Base-by-base conservation (phyloP, 139 green algal species). In the Asterochloris erici region DNA sequence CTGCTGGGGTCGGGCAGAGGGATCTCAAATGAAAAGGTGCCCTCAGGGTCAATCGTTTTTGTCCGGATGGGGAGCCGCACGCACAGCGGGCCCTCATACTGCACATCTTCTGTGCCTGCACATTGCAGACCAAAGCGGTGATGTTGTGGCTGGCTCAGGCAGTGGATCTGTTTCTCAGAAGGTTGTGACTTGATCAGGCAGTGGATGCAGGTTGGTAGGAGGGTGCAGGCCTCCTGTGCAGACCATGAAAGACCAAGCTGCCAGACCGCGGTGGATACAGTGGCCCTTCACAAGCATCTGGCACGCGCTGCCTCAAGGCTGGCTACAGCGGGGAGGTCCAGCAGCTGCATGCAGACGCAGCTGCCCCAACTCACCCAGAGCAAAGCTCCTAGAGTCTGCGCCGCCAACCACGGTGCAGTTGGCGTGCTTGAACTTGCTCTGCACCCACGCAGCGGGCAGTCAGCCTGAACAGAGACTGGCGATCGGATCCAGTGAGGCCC, bases 31-130 rank as follows among this genome's bases (percentile, higher is more conserved):
- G 84, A 89, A 29, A 90, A 90, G 77, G 82, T 87, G 54, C 88
- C 88, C 78, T 92, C 88, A 10, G 74, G 17, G 66, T 90, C 88
- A n/a, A 83, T 27, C 6, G 19, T 68, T 64, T 62, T 80, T 12
- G 68, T 80, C 76, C 68, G 73, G 29, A 93, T 71, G 12, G 88
- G 89, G 64, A 93, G 61, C 17, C 81, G 83, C 64, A 93, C 26
- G 11, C 81, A 73, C 68, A 93, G 82, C 21, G 93, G 93, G 0
- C 93, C 93, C 77, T 96, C 93, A 82, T 95, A 97, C 15, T 81
- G 74, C 14, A 88, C 79, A 19, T 86, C 84, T 82, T 95, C 93
- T 13, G 94, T 62, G 81, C 90, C 66, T 74, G 83, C 84, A 54
- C 6, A 54, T 54, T 54, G 38, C 38, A 54, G 38, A 54, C 38